A percentile compares a stretch with the other conserved stretches of the same genome.
Evolutionary conservation across 805 yeast genomes (phyloP).

Genomic region (Cyberlindnera mrakii): DNA sequence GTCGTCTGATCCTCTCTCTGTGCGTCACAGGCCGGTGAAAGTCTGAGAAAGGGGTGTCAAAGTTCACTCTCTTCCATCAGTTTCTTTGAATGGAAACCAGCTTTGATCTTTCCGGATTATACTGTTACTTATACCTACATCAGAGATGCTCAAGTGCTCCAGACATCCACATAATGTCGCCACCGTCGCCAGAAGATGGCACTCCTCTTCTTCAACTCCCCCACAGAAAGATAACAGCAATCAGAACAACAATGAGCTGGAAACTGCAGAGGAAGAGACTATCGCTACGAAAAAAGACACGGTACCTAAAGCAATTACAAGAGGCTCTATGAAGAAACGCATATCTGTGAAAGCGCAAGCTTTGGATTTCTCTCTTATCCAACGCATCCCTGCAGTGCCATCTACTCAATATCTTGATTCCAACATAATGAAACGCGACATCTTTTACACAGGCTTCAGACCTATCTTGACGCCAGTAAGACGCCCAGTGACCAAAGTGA

Average conservation of each 20-base stretch:
- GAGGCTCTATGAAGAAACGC: slow-evolving; percentile 7
- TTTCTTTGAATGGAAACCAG: too few species aligned
- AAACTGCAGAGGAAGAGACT: slow-evolving; percentile 1
- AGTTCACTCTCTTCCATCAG: too few species aligned
- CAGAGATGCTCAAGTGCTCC: neutral
- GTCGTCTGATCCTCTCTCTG: too few species aligned
- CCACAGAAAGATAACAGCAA: slow-evolving; percentile 8
- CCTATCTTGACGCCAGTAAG: slow-evolving; percentile 21
- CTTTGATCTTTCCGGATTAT: too few species aligned
- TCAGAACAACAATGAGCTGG: slow-evolving; percentile 4
- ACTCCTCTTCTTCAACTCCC: slow-evolving; percentile 16
- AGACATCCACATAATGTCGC: neutral
- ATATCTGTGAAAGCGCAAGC: slow-evolving; percentile 5
- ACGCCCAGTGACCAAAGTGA: slow-evolving; percentile 14
- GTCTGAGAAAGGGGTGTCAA: too few species aligned
- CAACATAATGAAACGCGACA: slow-evolving; percentile 14
- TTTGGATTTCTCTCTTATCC: neutral
- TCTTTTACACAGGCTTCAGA: slow-evolving; percentile 21
- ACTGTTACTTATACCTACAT: too few species aligned
- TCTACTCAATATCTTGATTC: slow-evolving; percentile 21
- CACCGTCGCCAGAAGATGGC: slow-evolving; percentile 9
- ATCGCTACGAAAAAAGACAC: neutral
- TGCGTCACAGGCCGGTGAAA: too few species aligned
- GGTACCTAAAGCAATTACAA: neutral
- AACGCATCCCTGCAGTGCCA: slow-evolving; percentile 17